Percentiles rank a stretch among this genome's conserved stretches.
Conservation (phyloP, 768 basidiomycete genomes). For the Kwoniella pini region DNA sequence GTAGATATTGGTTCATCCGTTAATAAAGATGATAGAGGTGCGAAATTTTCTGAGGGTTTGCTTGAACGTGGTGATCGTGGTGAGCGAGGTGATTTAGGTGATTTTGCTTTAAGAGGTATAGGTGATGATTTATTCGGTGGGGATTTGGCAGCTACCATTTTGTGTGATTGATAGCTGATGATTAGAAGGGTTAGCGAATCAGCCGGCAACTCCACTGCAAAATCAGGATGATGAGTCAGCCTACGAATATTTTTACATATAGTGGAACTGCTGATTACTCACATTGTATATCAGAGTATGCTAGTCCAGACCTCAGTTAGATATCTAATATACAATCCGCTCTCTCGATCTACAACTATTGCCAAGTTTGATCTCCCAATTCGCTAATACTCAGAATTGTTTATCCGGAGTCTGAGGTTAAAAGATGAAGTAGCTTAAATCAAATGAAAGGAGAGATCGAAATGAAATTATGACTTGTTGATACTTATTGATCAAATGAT, state of each 20-base stretch:
- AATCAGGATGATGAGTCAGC: too few relatives aligned
- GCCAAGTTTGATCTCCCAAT: neutral
- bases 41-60: constrained; percentile 6
- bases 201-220: too few relatives aligned
- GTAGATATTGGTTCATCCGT: constrained; percentile 17
- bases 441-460: neutral
- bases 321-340: too few relatives aligned
- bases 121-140: neutral
- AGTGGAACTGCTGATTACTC: too few relatives aligned
- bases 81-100: constrained; percentile 16
- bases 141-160: constrained; percentile 17
- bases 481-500: too few relatives aligned
- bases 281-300: too few relatives aligned
- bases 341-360: too few relatives aligned
- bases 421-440: neutral
- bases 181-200: neutral
- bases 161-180: neutral
- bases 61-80: constrained; percentile 6
- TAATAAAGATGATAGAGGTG: constrained; percentile 15
- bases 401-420: neutral
- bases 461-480: neutral
- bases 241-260: too few relatives aligned
- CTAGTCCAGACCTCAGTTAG: too few relatives aligned
- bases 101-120: neutral
- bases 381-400: neutral